These are phyloP conservation scores for Wolfiporia cocos DNA, from an alignment of 1,284 basidiomycete genomes.

Conservation along the genomic window DNA sequence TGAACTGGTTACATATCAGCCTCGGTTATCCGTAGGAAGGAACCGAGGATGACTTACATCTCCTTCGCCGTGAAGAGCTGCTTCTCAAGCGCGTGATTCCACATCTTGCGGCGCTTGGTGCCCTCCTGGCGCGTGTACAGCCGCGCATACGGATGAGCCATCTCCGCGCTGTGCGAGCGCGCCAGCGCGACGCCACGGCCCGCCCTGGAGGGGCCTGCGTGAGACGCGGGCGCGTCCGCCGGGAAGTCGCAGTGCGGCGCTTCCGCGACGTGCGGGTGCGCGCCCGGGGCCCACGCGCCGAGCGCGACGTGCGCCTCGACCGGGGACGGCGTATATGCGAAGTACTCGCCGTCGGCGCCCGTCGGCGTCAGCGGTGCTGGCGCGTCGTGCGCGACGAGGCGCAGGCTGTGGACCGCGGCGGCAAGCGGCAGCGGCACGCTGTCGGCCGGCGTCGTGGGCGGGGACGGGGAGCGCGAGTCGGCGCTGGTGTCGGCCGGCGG, in stretches of 20 bases:
- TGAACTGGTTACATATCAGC: conserved; percentile 33
- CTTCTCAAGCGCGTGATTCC: conserved; percentile 72
- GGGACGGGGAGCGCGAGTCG: background rate
- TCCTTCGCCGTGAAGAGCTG: conserved; percentile 60
- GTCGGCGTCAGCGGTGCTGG: background rate
- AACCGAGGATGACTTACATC: conserved; percentile 38
- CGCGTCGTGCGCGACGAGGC: background rate
- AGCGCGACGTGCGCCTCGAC: conserved; percentile 1
- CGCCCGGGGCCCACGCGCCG: background rate
- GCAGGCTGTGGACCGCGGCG: background rate
- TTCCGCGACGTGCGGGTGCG: background rate
- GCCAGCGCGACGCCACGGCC: background rate
- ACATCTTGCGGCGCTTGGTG: conserved; percentile 61
- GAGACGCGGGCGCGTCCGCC: background rate
- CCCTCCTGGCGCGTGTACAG: conserved; percentile 56
- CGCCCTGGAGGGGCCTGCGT: conserved; percentile 2
- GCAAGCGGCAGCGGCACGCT: background rate
- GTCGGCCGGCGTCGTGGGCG: no score
- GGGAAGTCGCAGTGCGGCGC: background rate
- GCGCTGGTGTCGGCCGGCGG: no score
- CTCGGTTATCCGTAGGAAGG: background rate
- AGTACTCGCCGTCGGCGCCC: conserved; percentile 5
- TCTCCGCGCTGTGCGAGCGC: conserved; percentile 22
- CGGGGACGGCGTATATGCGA: background rate
- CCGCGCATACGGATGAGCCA: conserved; percentile 60